phyloP scores from a whole-genome alignment of 2,329 filamentous ascomycete species.

The Alternaria alternata region DNA sequence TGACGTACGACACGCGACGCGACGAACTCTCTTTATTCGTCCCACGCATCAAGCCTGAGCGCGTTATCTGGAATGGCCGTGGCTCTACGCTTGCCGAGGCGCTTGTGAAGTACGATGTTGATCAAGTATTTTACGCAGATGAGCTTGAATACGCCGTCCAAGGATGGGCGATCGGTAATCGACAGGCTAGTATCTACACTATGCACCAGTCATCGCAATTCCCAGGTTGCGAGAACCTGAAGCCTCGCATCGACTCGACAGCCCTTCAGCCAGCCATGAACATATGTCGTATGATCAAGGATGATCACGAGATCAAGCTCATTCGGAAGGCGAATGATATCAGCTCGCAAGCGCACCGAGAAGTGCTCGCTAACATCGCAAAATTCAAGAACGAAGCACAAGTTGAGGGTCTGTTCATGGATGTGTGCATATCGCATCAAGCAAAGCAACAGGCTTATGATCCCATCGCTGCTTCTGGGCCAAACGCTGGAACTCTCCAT shows the following conservation, averaged over 20 bases:
- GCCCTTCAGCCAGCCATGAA: conserved; percentile 77
- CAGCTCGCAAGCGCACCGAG: conserved; percentile 77
- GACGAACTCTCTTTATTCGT: conserved; percentile 78
- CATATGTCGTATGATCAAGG: conserved; percentile 81
- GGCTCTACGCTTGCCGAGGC: conserved; percentile 69
- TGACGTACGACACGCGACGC: conserved; percentile 65
- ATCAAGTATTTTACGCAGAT: conserved; percentile 68
- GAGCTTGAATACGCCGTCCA: conserved; percentile 41
- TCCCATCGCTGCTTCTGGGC: conserved; percentile 84
- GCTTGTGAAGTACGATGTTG: conserved; percentile 70
- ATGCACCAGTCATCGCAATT: conserved; percentile 42
- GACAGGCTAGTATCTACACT: conserved; percentile 42
- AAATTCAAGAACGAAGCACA: conserved; percentile 79
- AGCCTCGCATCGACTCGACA: conserved; percentile 34
- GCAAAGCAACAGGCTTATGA: conserved; percentile 84
- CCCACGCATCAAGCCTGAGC: conserved; percentile 69
- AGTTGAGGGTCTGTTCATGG: conserved; percentile 79
- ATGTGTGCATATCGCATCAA: conserved; percentile 74
- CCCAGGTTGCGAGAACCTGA: conserved; percentile 15
- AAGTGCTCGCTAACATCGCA: conserved; percentile 71
- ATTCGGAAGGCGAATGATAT: conserved; percentile 83
- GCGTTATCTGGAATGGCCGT: conserved; percentile 70
- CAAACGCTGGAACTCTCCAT: conserved; percentile 86
- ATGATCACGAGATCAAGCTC: conserved; percentile 80
- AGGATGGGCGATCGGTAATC: conserved; percentile 39